Conservation (phyloP, 2,329 filamentous ascomycete genomes). For the Aspergillus spinulosporus region DNA sequence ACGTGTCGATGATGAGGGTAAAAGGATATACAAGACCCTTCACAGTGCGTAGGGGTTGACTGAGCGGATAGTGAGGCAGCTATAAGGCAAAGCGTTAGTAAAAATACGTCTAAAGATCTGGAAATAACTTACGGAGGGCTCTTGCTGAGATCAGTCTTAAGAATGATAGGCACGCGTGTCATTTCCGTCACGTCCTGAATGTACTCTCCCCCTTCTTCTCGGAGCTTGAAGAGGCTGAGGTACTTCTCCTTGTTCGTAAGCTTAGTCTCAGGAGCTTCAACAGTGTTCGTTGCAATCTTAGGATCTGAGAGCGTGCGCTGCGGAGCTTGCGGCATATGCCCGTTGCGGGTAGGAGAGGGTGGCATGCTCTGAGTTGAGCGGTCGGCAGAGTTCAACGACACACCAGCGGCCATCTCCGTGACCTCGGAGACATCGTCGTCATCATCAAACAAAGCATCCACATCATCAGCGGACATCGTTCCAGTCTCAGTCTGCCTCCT, state of each 20-base stretch:
- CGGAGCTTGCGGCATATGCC: conserved; percentile 65
- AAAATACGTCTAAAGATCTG: background rate
- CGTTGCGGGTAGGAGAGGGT: conserved; percentile 79
- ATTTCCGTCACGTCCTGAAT: conserved; percentile 99
- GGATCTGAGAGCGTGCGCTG: conserved; percentile 92
- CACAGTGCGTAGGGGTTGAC: conserved; percentile 54
- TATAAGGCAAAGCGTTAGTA: conserved; percentile 31
- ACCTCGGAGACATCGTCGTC: conserved; percentile 84
- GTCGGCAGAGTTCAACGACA: conserved; percentile 73
- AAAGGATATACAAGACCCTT: conserved; percentile 20
- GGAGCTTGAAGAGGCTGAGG: conserved; percentile 79
- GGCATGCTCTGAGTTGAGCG: conserved; percentile 94
- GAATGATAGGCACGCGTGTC: conserved; percentile 93
- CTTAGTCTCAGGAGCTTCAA: conserved; percentile 74
- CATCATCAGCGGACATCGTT: conserved; percentile 88
- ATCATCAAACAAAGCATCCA: conserved; percentile 93
- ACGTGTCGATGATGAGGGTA: conserved; percentile 27
- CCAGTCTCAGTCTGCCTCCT: conserved; percentile 93
- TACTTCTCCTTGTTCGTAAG: conserved; percentile 96
- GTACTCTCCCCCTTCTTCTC: conserved; percentile 91
- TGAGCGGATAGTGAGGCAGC: conserved; percentile 53
- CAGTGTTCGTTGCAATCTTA: conserved; percentile 69
- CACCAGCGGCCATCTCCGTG: conserved; percentile 87
- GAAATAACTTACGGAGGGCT: conserved; percentile 89
- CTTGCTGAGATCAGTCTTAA: conserved; percentile 98